Evolutionary conservation across 1,284 basidiomycete species (phyloP).

Genomic region (Ceraceosorus bombacis): DNA sequence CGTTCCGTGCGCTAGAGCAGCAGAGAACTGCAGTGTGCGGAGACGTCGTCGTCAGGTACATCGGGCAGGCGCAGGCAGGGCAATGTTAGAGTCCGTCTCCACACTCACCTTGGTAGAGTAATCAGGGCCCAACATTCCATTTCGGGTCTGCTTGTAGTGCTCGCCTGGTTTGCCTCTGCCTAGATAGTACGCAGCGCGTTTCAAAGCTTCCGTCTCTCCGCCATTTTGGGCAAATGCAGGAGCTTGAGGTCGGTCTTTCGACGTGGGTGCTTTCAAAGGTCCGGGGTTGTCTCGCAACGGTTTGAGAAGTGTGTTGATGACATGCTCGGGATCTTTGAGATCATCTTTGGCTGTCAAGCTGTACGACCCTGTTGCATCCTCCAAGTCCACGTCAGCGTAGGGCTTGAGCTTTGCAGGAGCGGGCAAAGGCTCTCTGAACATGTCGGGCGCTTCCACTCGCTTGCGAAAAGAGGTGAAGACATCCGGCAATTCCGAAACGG

Average conservation of each 20-base stretch:
- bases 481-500: slow-evolving; percentile 33
- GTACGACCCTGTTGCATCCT: slow-evolving; percentile 19
- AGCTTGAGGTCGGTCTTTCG: background rate
- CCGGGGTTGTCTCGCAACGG: slow-evolving; percentile 28
- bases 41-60: background rate
- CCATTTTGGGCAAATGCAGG: slow-evolving; percentile 33
- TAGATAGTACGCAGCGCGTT: slow-evolving; percentile 32
- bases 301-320: slow-evolving; percentile 14
- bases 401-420: slow-evolving; percentile 29
- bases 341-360: slow-evolving; percentile 11
- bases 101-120: slow-evolving; percentile 26
- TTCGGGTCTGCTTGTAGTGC: slow-evolving; percentile 36
- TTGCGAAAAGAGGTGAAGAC: slow-evolving; percentile 42
- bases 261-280: background rate
- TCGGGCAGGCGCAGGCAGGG: background rate
- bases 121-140: slow-evolving; percentile 31
- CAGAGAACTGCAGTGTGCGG: slow-evolving; percentile 18
- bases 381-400: slow-evolving; percentile 15
- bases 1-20: slow-evolving; percentile 31
- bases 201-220: slow-evolving; percentile 34
- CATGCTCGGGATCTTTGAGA: slow-evolving; percentile 1
- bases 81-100: background rate
- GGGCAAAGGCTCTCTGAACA: slow-evolving; percentile 22
- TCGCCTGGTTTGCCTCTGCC: slow-evolving; percentile 16
- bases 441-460: slow-evolving; percentile 29